Percentiles rank a stretch among this genome's conserved stretches.
Conservation (phyloP, 1,284 basidiomycete species). For the Fomitopsis pinicola region DNA sequence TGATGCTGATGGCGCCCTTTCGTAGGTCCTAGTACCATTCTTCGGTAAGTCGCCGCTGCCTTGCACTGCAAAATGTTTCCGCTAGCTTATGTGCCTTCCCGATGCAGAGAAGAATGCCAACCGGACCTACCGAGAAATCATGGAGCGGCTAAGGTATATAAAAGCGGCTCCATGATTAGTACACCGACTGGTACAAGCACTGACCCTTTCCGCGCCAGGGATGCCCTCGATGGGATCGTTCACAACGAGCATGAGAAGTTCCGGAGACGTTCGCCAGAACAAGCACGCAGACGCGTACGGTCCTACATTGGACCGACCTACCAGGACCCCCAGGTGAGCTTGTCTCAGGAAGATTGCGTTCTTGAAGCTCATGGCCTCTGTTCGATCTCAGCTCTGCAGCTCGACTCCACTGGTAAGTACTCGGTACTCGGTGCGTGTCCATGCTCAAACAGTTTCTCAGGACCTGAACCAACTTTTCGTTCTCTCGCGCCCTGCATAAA, state of each 20-base stretch:
- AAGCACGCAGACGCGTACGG: not conserved
- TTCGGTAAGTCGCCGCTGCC: constrained; percentile 1
- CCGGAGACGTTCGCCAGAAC: not conserved
- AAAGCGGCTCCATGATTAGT: not conserved
- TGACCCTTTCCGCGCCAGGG: not conserved
- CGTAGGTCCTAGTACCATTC: constrained; percentile 1
- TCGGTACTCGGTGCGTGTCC: not conserved
- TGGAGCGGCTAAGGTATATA: constrained; percentile 5
- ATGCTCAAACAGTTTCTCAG: not conserved
- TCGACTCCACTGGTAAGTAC: not conserved
- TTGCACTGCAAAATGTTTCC: not conserved
- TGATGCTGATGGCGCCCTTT: constrained; percentile 7
- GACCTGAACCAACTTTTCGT: not conserved
- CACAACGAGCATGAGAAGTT: not conserved
- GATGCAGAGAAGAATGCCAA: constrained; percentile 7
- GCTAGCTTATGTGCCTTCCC: no score
- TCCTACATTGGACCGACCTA: not conserved
- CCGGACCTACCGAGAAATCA: constrained; percentile 3
- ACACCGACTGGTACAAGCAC: not conserved
- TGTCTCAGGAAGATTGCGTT: not conserved
- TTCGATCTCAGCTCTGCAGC: not conserved
- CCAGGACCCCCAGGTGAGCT: not conserved
- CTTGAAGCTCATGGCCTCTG: not conserved
- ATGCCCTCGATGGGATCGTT: not conserved
- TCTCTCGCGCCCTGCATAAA: not conserved